Base-by-base conservation (phyloP, 371 early-diverging fungal species). In the Mucor mucedo region DNA sequence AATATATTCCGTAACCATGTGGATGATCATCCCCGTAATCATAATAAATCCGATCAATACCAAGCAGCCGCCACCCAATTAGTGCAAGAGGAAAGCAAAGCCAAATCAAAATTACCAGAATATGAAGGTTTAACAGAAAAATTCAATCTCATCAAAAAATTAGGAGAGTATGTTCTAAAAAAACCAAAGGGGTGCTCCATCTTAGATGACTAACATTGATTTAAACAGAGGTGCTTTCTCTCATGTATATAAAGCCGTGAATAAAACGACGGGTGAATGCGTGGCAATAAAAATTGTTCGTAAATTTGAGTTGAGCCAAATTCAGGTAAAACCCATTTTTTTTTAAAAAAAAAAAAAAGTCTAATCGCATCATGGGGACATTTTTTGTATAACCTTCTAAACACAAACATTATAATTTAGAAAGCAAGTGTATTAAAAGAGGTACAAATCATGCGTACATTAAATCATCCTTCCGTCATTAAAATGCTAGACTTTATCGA, bases 251-350 rank as follows among this genome's bases (percentile, higher is more conserved):
- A 81, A 85, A 59, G 93, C 90, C 4, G 72, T 82, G 32, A 83
- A 90, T 62, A 72, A 65, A 10, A 71, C 71, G 50, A 82, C 82
- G 5, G 78, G 84, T 27, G 71, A 83, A 29, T 72, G 83, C 49
- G 93, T 95, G 5, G 94, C 94, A 7, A 85, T 95, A 70, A 95
- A 95, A 75, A 87, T 91, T 5, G 89, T 94, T n/a, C 75, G 87
- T 66, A 90, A 90, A 62, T 77, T 64, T 33, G 86, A 86, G 42
- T 63, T 85, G 52, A 86, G 78, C 66, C 73, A 78, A 44, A 69
- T 79, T 45, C 82, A 85, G 83, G 88, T 88, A 82, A 57, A 9
- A 11, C 8, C 14, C 8, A n/a, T 44, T 10, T n/a, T n/a, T n/a
- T n/a, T n/a, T n/a, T n/a, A n/a, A n/a, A 44, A 14, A 57, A 70